phyloP scores from a whole-genome alignment of 192 early-diverging fungal species.

The Backusella tuberculispora region DNA sequence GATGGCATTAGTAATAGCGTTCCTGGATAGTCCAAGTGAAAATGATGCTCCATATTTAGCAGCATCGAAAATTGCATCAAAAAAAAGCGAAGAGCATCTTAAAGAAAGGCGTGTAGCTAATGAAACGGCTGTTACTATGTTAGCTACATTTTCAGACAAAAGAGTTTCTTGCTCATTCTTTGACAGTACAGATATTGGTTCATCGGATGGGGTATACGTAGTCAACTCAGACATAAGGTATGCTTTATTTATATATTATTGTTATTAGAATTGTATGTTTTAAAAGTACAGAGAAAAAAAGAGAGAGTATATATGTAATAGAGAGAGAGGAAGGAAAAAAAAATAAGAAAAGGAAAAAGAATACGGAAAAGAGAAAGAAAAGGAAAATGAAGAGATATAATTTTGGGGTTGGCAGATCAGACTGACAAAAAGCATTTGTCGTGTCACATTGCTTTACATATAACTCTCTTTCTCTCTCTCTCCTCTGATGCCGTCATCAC shows the following conservation, averaged over 20 bases:
- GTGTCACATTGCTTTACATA: not conserved
- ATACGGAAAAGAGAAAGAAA: constrained; percentile 9
- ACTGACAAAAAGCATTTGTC: constrained; percentile 5
- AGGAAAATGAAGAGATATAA: constrained; percentile 4
- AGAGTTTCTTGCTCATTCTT: constrained; percentile 39
- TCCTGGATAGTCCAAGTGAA: constrained; percentile 57
- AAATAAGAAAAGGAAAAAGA: not conserved
- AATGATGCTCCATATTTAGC: constrained; percentile 63
- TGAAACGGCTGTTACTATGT: constrained; percentile 65
- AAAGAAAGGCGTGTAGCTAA: constrained; percentile 64
- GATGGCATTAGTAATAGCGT: constrained; percentile 59
- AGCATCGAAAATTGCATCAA: constrained; percentile 64
- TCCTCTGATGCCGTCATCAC: constrained; percentile 11
- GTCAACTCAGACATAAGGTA: not conserved
- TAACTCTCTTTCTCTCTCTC: too few relatives aligned
- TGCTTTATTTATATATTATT: not conserved
- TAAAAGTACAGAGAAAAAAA: not conserved
- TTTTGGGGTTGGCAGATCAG: constrained; percentile 15
- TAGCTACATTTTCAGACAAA: constrained; percentile 61
- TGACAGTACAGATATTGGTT: constrained; percentile 8
- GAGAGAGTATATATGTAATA: too few relatives aligned
- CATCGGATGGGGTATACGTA: not conserved
- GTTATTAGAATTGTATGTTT: not conserved
- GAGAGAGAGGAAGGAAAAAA: not conserved
- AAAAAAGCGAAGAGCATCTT: constrained; percentile 58